Evolutionary conservation across 2,329 filamentous ascomycete genomes (phyloP), one percentile per base, ranked within the genome.

Genomic region (Cercospora citrullina): DNA sequence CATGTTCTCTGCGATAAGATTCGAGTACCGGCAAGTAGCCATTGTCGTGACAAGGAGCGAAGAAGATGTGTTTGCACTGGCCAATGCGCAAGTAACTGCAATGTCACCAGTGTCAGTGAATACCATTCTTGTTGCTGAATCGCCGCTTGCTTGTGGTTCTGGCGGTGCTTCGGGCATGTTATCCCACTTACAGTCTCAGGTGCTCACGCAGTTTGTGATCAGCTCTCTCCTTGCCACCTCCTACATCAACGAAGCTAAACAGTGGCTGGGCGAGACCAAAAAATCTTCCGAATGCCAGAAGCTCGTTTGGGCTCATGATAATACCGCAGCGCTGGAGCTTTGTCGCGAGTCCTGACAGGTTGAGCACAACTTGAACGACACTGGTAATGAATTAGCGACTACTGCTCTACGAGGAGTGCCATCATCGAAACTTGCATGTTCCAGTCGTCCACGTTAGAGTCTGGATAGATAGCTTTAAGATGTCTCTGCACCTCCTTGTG

Each of bases 161-260:
- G 45, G 21, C 10, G 21, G 1, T 21, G 8, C n/a, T 45, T 12
- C n/a, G 9, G 5, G 10, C 4, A n/a, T 9, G 3, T 9, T 10
- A 9, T 7, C 16, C 12, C 23, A 58, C 55, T 33, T 58, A 83
- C 2, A 82, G 78, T 55, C 81, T 79, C 61, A 84, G 77, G 71
- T 80, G 83, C 77, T 84, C 82, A 77, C 71, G 67, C 23, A 83
- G 79, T 68, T 83, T 83, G 73, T 83, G 79, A 68, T 84, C 82
- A 53, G 82, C 82, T 31, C 73, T 75, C 69, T 83, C 82, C 65
- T 84, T 83, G 30, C 81, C 81, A 64, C 76, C 76, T 21, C 82
- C 82, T 33, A 84, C 82, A 70, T 84, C 82, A 64, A 84, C 77
- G 76, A 83, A 80, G 77, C 76, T 81, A 79, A 83, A 83, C 5